A percentile compares a stretch with the other conserved stretches of the same genome.
These are phyloP conservation scores for Onygenales sp. DNA, from an alignment of 2,329 filamentous ascomycete genomes.

Conservation along the genomic window DNA sequence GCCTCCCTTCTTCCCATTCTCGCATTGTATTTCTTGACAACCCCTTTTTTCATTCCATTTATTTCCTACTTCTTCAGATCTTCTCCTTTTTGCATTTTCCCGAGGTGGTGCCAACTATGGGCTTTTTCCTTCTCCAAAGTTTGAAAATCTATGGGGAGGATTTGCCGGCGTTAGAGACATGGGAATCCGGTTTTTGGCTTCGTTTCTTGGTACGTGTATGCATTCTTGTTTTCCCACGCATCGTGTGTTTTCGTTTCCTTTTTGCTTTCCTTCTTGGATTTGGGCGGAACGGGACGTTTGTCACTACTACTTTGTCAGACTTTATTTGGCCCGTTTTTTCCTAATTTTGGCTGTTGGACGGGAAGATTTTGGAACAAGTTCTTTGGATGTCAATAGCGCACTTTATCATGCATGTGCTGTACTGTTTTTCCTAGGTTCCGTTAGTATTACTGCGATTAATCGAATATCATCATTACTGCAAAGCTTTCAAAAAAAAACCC, in stretches of 20 bases:
- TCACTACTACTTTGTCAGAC: neutral
- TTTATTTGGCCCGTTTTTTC: neutral
- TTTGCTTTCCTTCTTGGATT: neutral
- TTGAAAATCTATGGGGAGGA: neutral
- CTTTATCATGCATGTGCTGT: neutral
- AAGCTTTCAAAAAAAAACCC: neutral
- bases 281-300: neutral
- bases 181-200: neutral
- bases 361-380: neutral
- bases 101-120: no score
- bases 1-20: neutral
- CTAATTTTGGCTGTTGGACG: neutral
- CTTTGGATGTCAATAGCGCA: neutral
- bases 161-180: neutral
- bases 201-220: neutral
- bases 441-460: neutral
- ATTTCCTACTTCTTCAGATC: no score
- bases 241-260: neutral
- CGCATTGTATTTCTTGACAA: neutral
- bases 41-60: neutral
- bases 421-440: neutral
- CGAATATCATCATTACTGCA: neutral
- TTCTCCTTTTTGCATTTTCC: no score
- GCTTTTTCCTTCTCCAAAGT: neutral
- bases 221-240: neutral